Base-by-base conservation (phyloP, 2,329 filamentous ascomycete species). In the Aspergillus tanneri region DNA sequence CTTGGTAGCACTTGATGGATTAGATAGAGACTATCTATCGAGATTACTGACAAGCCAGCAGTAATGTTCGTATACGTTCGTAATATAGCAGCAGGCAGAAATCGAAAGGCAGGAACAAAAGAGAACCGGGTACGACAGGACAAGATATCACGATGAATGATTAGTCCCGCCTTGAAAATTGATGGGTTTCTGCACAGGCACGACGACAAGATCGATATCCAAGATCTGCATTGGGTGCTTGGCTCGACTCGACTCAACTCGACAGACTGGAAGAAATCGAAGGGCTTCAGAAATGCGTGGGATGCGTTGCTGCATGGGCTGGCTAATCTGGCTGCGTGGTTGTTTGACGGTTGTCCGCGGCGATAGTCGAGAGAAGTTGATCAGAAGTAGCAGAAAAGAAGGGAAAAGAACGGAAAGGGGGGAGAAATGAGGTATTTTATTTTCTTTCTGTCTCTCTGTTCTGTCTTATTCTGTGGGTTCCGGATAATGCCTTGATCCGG, bases 191-290 rank as follows among this genome's bases (percentile, higher is more conserved):
- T 61, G 59, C 50, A 50, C 56, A 39, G 54, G 55, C 34, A 56
- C 44, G 45, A 53, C 49, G 40, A 41, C 47, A n/a, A n/a, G n/a
- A 22, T 37, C 30, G 41, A 25, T 27, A 23, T 10, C 48, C 39
- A 53, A 56, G 50, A 58, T 60, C 56, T 54, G 59, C 55, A 54
- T 57, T 56, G 53, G 52, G 52, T 34, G n/a, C n/a, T n/a, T n/a
- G n/a, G n/a, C n/a, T n/a, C n/a, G n/a, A n/a, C n/a, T n/a, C n/a
- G n/a, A n/a, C n/a, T n/a, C n/a, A n/a, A n/a, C n/a, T n/a, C n/a
- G n/a, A n/a, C n/a, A n/a, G n/a, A n/a, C n/a, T n/a, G n/a, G n/a
- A n/a, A n/a, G n/a, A n/a, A n/a, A n/a, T n/a, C n/a, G n/a, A n/a
- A n/a, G n/a, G n/a, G n/a, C n/a, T n/a, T n/a, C n/a, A n/a, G n/a